Evolutionary conservation across 2,329 filamentous ascomycete species (phyloP).

Genomic region (Paraphaeosphaeria sporulosa): DNA sequence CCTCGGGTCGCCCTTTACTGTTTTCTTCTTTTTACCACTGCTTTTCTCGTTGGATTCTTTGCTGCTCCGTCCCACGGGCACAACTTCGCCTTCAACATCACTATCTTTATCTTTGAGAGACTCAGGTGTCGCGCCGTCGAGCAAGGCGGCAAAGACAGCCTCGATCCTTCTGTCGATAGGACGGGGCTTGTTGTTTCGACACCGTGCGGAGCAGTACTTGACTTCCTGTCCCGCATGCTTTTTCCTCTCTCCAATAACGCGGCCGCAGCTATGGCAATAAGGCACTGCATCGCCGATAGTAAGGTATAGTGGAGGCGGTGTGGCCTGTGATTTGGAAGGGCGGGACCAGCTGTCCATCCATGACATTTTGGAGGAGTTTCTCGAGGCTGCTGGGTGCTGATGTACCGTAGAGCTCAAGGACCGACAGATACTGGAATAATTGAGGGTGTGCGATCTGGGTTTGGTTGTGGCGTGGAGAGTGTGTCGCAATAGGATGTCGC

Average conservation of each 20-base stretch:
- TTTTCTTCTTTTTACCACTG: conserved; percentile 36
- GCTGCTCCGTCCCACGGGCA: neutral
- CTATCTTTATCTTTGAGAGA: conserved; percentile 29
- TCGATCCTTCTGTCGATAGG: conserved; percentile 63
- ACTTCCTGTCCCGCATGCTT: conserved; percentile 42
- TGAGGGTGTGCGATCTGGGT: neutral
- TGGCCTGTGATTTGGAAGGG: conserved; percentile 50
- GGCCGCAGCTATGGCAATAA: conserved; percentile 66
- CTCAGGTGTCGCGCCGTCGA: conserved; percentile 45
- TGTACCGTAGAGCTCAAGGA: neutral
- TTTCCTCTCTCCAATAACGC: conserved; percentile 59
- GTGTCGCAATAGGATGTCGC: conserved; percentile 1
- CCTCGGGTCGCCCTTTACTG: conserved; percentile 59
- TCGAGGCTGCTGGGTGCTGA: neutral
- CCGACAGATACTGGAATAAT: neutral
- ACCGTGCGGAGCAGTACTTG: conserved; percentile 67
- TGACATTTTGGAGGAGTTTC: conserved; percentile 46
- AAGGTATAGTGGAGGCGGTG: conserved; percentile 64
- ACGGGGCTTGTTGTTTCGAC: conserved; percentile 60
- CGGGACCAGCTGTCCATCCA: conserved; percentile 61
- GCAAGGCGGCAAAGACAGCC: conserved; percentile 54
- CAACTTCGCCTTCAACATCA: conserved; percentile 16
- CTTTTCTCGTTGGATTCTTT: neutral
- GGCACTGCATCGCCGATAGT: conserved; percentile 56
- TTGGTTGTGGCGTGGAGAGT: neutral